Percentiles rank a stretch among this genome's conserved stretches.
Conservation (phyloP, 2,329 filamentous ascomycete genomes). For the Penicillium sp. region DNA sequence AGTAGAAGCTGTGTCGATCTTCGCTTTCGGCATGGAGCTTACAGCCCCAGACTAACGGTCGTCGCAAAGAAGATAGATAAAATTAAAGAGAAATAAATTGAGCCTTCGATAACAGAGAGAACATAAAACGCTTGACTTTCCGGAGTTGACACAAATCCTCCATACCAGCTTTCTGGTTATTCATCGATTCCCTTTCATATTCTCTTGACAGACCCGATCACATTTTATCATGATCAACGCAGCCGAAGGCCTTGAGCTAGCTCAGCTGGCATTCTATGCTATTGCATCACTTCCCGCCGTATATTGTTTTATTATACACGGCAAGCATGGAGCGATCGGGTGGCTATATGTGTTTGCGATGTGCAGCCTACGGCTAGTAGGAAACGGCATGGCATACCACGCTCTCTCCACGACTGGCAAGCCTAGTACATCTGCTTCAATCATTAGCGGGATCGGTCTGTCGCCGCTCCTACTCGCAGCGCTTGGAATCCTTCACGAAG, state of each 20-base stretch:
- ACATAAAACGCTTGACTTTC: background rate
- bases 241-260: slow-evolving; percentile 12
- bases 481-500: slow-evolving; percentile 12
- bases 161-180: background rate
- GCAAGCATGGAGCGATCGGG: slow-evolving; percentile 4
- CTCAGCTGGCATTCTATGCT: slow-evolving; percentile 13
- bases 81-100: background rate
- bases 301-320: slow-evolving; percentile 14
- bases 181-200: background rate
- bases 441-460: slow-evolving; percentile 12
- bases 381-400: slow-evolving; percentile 13
- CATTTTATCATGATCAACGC: slow-evolving; percentile 8
- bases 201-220: background rate
- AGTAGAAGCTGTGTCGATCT: background rate
- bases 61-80: background rate
- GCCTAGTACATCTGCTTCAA: slow-evolving; percentile 8
- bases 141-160: too few relatives aligned
- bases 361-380: slow-evolving; percentile 12
- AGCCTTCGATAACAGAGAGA: background rate
- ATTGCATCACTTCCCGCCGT: slow-evolving; percentile 8
- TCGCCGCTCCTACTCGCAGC: slow-evolving; percentile 13
- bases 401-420: slow-evolving; percentile 7
- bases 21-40: background rate
- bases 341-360: slow-evolving; percentile 13
- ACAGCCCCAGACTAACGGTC: background rate